A percentile compares a stretch with the other conserved stretches of the same genome.
These are phyloP conservation scores for Hymenoscyphus infarciens DNA, from an alignment of 2,329 filamentous ascomycete genomes.

Conservation along the genomic window DNA sequence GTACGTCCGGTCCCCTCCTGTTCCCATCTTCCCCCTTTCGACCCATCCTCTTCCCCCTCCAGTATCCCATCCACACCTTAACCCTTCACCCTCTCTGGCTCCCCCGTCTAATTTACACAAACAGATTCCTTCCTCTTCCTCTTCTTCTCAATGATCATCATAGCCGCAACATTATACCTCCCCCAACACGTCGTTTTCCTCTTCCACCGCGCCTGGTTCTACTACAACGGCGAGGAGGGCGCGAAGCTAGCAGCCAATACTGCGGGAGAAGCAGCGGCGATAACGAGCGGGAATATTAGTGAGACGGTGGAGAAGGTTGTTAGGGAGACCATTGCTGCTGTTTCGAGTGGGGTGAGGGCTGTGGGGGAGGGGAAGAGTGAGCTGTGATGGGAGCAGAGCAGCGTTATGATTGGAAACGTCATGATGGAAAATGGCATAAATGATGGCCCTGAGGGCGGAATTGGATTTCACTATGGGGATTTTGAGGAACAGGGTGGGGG, in stretches of 20 bases:
- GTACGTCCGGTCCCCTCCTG: conserved; percentile 50
- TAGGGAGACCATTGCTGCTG: conserved; percentile 28
- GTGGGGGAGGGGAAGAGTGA: conserved; percentile 26
- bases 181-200: conserved; percentile 86
- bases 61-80: too few species aligned
- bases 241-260: conserved; percentile 26
- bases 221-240: conserved; percentile 78
- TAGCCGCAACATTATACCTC: conserved; percentile 87
- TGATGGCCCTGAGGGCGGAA: too few species aligned
- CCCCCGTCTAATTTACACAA: not conserved
- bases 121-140: conserved; percentile 89
- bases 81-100: not conserved
- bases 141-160: conserved; percentile 78
- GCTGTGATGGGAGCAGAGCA: conserved; percentile 18
- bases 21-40: not conserved
- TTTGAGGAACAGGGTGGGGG: too few species aligned
- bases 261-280: conserved; percentile 23
- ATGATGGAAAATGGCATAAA: too few species aligned
- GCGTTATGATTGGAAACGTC: too few species aligned
- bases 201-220: conserved; percentile 85
- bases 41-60: not conserved
- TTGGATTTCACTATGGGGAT: too few species aligned
- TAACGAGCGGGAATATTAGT: conserved; percentile 18
- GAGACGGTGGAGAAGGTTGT: conserved; percentile 21
- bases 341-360: conserved; percentile 14